Conservation (phyloP, 225 moss, liverwort and hornwort species). For the Marchantia paleacea region DNA sequence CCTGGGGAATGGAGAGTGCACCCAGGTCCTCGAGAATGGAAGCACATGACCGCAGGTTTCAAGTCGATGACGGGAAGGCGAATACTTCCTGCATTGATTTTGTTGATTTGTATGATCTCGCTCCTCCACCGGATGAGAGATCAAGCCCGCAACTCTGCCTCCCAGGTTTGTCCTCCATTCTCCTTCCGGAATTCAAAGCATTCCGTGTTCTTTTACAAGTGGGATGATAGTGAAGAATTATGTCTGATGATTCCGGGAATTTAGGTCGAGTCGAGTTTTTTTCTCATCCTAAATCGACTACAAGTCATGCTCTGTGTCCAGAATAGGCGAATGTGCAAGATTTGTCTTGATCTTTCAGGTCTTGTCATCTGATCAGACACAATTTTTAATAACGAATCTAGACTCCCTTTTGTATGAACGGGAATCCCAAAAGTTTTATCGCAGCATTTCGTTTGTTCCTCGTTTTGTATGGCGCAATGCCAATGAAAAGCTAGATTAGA, state of each 20-base stretch:
- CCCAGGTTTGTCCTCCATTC: slow-evolving; percentile 26
- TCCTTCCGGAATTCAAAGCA: not conserved
- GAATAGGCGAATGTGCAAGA: not conserved
- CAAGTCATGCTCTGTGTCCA: not conserved
- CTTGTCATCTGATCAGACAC: not conserved
- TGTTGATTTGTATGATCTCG: slow-evolving; percentile 32
- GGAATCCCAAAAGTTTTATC: too few relatives aligned
- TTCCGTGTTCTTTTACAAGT: not conserved
- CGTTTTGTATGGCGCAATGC: not conserved
- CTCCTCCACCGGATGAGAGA: slow-evolving; percentile 22
- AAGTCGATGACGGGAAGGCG: slow-evolving; percentile 23
- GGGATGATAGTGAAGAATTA: not conserved
- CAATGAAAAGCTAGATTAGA: not conserved
- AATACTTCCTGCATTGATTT: slow-evolving; percentile 21
- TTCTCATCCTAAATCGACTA: not conserved
- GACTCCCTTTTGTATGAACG: not conserved
- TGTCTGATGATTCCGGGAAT: not conserved
- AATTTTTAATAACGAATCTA: not conserved
- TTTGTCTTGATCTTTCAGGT: not conserved
- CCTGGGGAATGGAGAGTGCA: slow-evolving; percentile 14
- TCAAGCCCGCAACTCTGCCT: slow-evolving; percentile 7
- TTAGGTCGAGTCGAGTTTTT: not conserved
- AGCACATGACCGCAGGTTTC: slow-evolving; percentile 17
- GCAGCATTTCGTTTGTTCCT: not conserved
- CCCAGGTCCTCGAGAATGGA: slow-evolving; percentile 26